A percentile compares a stretch with the other conserved stretches of the same genome.
These are phyloP conservation scores for Lasiosphaeriaceae sp. DNA, from an alignment of 495 filamentous ascomycete genomes.

Conservation along the genomic window DNA sequence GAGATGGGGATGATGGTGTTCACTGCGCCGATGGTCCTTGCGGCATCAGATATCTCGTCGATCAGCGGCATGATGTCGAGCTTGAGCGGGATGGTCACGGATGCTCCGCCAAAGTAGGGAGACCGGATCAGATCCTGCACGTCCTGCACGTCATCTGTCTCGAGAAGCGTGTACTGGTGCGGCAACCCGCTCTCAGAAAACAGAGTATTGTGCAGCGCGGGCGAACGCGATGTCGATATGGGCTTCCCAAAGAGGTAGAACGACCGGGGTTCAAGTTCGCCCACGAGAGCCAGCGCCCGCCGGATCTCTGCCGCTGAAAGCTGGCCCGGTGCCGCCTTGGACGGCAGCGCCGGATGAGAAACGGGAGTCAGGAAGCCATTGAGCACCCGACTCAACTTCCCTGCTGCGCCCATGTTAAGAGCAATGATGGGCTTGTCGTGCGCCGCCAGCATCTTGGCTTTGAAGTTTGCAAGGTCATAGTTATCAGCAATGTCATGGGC, in stretches of 20 bases:
- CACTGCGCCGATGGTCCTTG: conserved; percentile 81
- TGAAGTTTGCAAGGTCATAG: conserved; percentile 78
- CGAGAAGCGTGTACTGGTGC: conserved; percentile 76
- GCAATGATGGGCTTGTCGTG: conserved; percentile 83
- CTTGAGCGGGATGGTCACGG: conserved; percentile 94
- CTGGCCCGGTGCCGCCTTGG: conserved; percentile 93
- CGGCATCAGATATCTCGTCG: conserved; percentile 75
- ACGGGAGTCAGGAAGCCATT: conserved; percentile 96
- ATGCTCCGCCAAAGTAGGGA: conserved; percentile 82
- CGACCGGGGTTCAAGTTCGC: conserved; percentile 69
- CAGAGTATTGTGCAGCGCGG: conserved; percentile 82
- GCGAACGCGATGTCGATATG: conserved; percentile 74
- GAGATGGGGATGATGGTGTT: conserved; percentile 75
- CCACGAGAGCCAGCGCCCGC: conserved; percentile 68
- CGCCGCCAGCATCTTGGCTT: conserved; percentile 62
- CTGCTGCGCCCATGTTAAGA: conserved; percentile 89
- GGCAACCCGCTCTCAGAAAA: conserved; percentile 79
- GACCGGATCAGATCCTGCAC: conserved; percentile 64
- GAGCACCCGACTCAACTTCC: conserved; percentile 84
- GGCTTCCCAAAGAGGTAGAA: conserved; percentile 89
- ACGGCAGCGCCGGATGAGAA: conserved; percentile 80
- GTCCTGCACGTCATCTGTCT: conserved; percentile 65
- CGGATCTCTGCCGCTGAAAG: conserved; percentile 89
- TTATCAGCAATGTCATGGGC: conserved; percentile 80
- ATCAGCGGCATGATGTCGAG: conserved; percentile 78